Conservation (phyloP, 2,329 filamentous ascomycete genomes). For the Pseudogymnoascus sp. region DNA sequence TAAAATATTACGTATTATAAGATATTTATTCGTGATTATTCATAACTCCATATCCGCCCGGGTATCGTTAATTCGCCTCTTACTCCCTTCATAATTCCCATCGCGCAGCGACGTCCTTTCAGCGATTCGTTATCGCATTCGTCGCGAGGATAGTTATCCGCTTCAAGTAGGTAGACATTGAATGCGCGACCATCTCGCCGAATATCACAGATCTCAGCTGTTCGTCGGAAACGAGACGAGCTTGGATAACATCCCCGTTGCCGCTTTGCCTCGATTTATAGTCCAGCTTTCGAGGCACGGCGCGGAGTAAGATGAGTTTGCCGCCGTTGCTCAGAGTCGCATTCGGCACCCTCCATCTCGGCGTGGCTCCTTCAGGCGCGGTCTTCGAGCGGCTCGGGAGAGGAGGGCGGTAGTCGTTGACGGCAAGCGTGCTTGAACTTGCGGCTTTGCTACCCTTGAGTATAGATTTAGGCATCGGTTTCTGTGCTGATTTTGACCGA, state of each 20-base stretch:
- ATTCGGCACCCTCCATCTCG: slow-evolving; percentile 58
- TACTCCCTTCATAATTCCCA: not conserved
- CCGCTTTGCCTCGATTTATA: slow-evolving; percentile 42
- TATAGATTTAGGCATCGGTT: slow-evolving; percentile 8
- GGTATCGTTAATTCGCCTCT: not conserved
- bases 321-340: slow-evolving; percentile 65
- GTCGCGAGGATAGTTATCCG: slow-evolving; percentile 66
- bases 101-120: not conserved
- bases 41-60: slow-evolving; percentile 5
- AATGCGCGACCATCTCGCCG: slow-evolving; percentile 73
- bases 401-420: slow-evolving; percentile 19
- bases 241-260: slow-evolving; percentile 56
- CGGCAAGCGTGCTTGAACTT: slow-evolving; percentile 16
- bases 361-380: slow-evolving; percentile 27
- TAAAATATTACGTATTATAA: not conserved
- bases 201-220: slow-evolving; percentile 65
- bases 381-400: slow-evolving; percentile 18
- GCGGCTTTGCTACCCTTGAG: slow-evolving; percentile 17
- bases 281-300: slow-evolving; percentile 39
- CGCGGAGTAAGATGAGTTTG: slow-evolving; percentile 57
- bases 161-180: slow-evolving; percentile 69
- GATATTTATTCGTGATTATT: not conserved
- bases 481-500: not conserved
- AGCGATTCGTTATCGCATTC: slow-evolving; percentile 37
- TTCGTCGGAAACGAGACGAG: slow-evolving; percentile 60